Evolutionary conservation across 163 green algal species (phyloP).

Genomic region (Scenedesmus sp.): DNA sequence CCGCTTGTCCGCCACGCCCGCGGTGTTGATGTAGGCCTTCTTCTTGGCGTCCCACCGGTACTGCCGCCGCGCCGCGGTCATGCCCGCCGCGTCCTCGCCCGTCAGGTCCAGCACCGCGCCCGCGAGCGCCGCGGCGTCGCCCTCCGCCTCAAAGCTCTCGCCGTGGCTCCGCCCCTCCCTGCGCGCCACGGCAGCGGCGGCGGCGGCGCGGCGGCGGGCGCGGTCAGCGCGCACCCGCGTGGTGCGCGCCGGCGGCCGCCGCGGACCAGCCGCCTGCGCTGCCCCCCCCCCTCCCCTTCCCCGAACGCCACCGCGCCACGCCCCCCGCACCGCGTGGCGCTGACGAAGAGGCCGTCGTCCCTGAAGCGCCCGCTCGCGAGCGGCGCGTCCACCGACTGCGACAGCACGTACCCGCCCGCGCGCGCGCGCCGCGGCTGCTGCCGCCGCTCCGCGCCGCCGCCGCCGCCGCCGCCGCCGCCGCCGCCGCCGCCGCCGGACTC

Average conservation of each 20-base stretch:
- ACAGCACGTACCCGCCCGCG: conserved; percentile 45
- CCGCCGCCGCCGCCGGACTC: background rate
- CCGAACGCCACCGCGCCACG: too few species aligned
- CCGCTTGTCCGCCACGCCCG: conserved; percentile 19
- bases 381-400: conserved; percentile 12
- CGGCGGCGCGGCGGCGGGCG: too few species aligned
- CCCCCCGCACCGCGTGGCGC: conserved; percentile 19
- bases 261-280: background rate
- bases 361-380: conserved; percentile 21
- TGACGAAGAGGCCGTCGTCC: conserved; percentile 33
- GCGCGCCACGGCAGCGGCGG: conserved; percentile 5
- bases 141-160: conserved; percentile 61
- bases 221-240: too few species aligned
- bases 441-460: conserved; percentile 26
- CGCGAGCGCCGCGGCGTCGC: conserved; percentile 53
- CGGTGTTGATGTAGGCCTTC: conserved; percentile 74
- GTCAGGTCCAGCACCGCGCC: conserved; percentile 73
- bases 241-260: too few species aligned
- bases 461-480: conserved; percentile 16
- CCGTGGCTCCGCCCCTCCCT: conserved; percentile 41
- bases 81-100: conserved; percentile 68
- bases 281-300: too few species aligned
- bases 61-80: conserved; percentile 56
- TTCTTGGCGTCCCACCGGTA: conserved; percentile 87
- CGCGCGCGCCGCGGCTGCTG: conserved; percentile 10